phyloP scores from a whole-genome alignment of 257 asterid species.

The Verbena officinalis region DNA sequence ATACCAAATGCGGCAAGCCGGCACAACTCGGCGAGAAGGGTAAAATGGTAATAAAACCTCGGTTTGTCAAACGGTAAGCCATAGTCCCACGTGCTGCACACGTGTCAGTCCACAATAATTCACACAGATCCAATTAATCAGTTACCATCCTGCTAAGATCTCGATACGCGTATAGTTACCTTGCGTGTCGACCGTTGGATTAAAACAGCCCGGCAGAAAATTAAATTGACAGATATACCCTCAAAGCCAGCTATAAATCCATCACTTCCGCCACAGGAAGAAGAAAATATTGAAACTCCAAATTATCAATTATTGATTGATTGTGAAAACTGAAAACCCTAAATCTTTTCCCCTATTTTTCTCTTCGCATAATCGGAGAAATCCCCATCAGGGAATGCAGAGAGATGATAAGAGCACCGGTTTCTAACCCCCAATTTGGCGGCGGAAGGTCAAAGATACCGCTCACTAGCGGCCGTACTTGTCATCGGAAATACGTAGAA shows the following conservation, averaged over 20 bases:
- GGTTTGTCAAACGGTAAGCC: constrained; percentile 18
- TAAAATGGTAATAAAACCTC: constrained; percentile 15
- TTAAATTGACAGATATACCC: constrained; percentile 27
- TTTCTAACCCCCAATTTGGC: constrained; percentile 48
- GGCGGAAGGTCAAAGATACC: constrained; percentile 52
- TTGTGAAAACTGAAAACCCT: constrained; percentile 4
- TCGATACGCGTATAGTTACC: constrained; percentile 24
- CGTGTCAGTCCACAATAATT: constrained; percentile 38
- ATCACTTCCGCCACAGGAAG: rapidly evolving
- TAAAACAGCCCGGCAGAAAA: background rate
- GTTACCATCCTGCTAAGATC: constrained; percentile 26
- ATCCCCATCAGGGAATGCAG: constrained; percentile 75
- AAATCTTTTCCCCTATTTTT: background rate
- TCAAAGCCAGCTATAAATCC: constrained; percentile 25
- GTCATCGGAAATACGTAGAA: constrained; percentile 95
- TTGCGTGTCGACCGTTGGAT: constrained; percentile 33
- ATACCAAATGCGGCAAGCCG: constrained; percentile 20
- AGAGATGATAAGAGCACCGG: constrained; percentile 66
- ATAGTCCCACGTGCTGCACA: constrained; percentile 22
- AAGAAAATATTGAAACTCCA: background rate
- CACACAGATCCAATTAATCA: constrained; percentile 33
- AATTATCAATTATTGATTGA: background rate
- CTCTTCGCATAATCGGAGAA: background rate
- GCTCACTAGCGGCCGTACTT: constrained; percentile 68
- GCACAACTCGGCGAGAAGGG: background rate